Percentiles rank a stretch among this genome's conserved stretches.
These are phyloP conservation scores for Comarum palustre DNA, from an alignment of 306 rosid species.

Conservation along the genomic window DNA sequence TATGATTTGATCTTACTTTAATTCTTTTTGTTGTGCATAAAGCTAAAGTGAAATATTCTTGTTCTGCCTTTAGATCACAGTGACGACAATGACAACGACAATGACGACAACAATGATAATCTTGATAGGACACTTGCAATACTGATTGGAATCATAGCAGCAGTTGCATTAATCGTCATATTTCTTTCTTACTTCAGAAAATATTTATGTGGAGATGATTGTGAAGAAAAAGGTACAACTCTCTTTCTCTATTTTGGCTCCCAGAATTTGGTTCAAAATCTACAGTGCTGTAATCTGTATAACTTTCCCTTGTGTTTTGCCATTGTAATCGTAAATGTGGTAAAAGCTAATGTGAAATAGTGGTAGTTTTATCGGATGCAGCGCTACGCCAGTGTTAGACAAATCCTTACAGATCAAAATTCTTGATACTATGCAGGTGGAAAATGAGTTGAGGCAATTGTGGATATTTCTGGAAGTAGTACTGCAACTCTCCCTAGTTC, in stretches of 20 bases:
- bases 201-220: slow-evolving; percentile 21
- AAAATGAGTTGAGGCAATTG: slow-evolving; percentile 36
- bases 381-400: neutral
- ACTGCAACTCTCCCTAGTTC: slow-evolving; percentile 16
- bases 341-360: neutral
- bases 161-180: slow-evolving; percentile 55
- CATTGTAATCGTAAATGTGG: neutral
- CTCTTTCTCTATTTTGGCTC: neutral
- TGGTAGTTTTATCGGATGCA: neutral
- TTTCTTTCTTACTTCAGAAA: slow-evolving; percentile 62
- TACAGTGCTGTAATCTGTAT: neutral
- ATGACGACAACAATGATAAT: slow-evolving; percentile 38
- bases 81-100: slow-evolving; percentile 29
- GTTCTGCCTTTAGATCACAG: slow-evolving; percentile 7
- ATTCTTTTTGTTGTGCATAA: slow-evolving; percentile 15
- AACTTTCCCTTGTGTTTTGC: neutral
- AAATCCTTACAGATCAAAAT: neutral
- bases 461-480: slow-evolving; percentile 25
- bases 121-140: slow-evolving; percentile 74
- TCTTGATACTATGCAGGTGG: slow-evolving; percentile 44
- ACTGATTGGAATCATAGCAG: slow-evolving; percentile 71
- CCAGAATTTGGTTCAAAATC: neutral
- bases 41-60: slow-evolving; percentile 10
- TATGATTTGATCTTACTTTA: slow-evolving; percentile 8
- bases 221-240: slow-evolving; percentile 30